phyloP scores from a whole-genome alignment of 345 rosid species.

The Hirschfeldia incana region DNA sequence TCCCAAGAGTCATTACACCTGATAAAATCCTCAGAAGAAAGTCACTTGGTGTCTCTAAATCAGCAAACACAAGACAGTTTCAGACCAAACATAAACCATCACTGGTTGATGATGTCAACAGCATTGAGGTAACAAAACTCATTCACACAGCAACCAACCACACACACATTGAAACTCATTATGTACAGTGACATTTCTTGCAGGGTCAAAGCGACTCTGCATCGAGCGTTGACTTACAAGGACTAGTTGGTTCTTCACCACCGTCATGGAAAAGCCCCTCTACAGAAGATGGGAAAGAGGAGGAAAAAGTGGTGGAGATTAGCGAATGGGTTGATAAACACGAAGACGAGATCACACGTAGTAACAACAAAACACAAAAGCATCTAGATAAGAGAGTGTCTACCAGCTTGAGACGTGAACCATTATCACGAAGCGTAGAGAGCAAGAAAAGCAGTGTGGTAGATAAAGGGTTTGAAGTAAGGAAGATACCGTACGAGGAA shows the following conservation, averaged over 20 bases:
- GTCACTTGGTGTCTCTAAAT: conserved; percentile 51
- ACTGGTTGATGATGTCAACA: conserved; percentile 55
- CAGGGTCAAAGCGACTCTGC: conserved; percentile 49
- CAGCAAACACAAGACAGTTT: conserved; percentile 43
- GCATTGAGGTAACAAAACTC: conserved; percentile 56
- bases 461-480: conserved; percentile 51
- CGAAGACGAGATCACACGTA: conserved; percentile 40
- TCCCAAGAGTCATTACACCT: conserved; percentile 51
- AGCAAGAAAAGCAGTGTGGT: conserved; percentile 35
- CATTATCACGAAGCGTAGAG: not conserved
- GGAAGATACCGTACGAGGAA: conserved; percentile 38
- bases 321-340: conserved; percentile 47
- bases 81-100: conserved; percentile 42
- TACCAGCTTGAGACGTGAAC: conserved; percentile 28
- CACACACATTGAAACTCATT: conserved; percentile 14
- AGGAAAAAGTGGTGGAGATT: conserved; percentile 45
- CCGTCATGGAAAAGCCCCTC: conserved; percentile 51
- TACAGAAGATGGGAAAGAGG: conserved; percentile 50
- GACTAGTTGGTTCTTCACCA: conserved; percentile 71
- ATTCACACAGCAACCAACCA: not conserved
- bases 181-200: conserved; percentile 29
- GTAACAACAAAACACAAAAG: conserved; percentile 39
- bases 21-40: conserved; percentile 47
- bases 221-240: conserved; percentile 68
- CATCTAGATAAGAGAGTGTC: conserved; percentile 25